A percentile compares a stretch with the other conserved stretches of the same genome.
These are phyloP conservation scores for Sporothrix luriei DNA, from an alignment of 2,329 filamentous ascomycete genomes.

Conservation along the genomic window DNA sequence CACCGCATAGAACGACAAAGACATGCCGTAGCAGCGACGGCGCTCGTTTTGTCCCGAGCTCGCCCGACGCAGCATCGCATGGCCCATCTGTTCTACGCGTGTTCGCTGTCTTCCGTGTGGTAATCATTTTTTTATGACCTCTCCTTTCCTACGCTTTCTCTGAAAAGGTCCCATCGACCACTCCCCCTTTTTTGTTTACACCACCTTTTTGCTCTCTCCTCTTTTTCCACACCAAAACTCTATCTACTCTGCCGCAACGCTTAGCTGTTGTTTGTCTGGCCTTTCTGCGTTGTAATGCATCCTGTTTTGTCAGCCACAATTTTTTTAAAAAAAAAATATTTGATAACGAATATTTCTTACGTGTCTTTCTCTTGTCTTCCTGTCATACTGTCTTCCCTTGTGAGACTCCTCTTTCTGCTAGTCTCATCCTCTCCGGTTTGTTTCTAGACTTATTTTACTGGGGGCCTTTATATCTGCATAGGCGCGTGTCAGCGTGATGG, in stretches of 20 bases:
- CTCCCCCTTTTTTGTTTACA: not conserved
- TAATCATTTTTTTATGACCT: not conserved
- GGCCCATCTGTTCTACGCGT: not conserved
- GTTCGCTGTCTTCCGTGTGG: not conserved
- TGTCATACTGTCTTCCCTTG: not conserved
- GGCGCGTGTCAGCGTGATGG: not conserved
- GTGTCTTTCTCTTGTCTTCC: not conserved
- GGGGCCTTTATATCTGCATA: not conserved
- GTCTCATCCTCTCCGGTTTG: not conserved
- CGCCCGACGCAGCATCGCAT: not conserved
- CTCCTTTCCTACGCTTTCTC: not conserved
- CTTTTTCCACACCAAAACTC: not conserved
- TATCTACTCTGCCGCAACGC: not conserved
- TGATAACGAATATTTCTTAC: not conserved
- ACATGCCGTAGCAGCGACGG: not conserved
- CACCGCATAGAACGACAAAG: conserved; percentile 12
- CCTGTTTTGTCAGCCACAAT: conserved; percentile 9
- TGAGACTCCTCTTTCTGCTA: not conserved
- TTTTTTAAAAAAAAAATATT: not conserved
- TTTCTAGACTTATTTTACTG: not conserved
- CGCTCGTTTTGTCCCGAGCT: not conserved
- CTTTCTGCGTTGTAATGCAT: not conserved
- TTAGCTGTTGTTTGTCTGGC: not conserved
- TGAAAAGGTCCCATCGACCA: conserved; percentile 21
- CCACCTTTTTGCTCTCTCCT: not conserved